Evolutionary conservation across 2,329 filamentous ascomycete genomes (phyloP), one percentile per base, ranked within the genome.

Genomic region (Fusarium metavorans): DNA sequence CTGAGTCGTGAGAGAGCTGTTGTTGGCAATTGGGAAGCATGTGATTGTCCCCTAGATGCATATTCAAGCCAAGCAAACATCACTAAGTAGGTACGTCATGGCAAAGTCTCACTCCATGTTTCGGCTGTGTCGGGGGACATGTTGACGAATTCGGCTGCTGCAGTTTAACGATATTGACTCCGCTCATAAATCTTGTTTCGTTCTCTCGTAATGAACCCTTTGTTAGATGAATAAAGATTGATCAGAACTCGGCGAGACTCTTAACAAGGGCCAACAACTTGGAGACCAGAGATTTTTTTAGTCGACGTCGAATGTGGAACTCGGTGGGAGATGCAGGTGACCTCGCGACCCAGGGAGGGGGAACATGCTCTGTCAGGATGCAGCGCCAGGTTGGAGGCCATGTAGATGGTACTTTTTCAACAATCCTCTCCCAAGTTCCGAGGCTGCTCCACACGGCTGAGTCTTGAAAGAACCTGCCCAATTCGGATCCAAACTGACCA

Each of bases 21-120:
- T 27, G 72, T 72, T 43, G 68, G 61, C 71, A 60, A 66, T 50
- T 71, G 52, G 20, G 27, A 78, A 77, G 76, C 76, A 78, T 78
- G 76, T 78, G 76, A 78, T 76, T 71, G 67, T 76, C 62, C 72
- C 48, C 62, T 77, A 78, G 68, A 66, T 76, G 76, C 74, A 76
- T 77, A 76, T 45, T 39, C 48, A 65, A 64, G 59, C 63, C 48
- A 27, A 56, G 64, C 11, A 43, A 11, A 43, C 39, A 43, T 13
- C 39, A 20, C 11, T 43, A 43, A n/a, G 39, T 43, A 43, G n/a
- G 39, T 72, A 71, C 68, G 67, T 70, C 75, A 76, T 76, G 65
- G 56, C 23, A 57, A 62, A 32, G 50, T 63, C 54, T 67, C 59
- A 54, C 54, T 50, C 45, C 23, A 50, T 50, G 62, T 66, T 70